A percentile compares a stretch with the other conserved stretches of the same genome.
phyloP scores from a whole-genome alignment of 106 monocot genomes.

The Hemerocallis citrina region DNA sequence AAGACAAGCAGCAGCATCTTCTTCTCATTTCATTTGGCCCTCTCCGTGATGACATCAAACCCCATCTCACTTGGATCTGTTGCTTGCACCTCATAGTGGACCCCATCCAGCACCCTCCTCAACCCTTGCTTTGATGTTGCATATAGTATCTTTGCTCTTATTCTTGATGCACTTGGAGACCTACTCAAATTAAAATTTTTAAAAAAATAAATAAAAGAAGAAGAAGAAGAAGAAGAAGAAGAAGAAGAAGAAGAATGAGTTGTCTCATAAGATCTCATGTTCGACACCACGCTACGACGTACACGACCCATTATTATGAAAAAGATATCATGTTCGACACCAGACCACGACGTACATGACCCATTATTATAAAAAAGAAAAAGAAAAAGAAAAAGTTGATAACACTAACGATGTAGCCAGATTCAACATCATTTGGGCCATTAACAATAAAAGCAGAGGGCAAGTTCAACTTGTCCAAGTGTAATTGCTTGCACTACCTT shows the following conservation, averaged over 20 bases:
- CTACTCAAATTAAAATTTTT: slow-evolving; percentile 10
- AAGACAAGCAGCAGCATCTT: no score
- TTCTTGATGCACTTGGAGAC: slow-evolving; percentile 67
- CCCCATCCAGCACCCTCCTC: slow-evolving; percentile 73
- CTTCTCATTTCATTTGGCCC: slow-evolving; percentile 27
- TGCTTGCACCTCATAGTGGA: slow-evolving; percentile 86
- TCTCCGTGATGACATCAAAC: slow-evolving; percentile 66
- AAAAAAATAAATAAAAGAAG: no score
- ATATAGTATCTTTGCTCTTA: slow-evolving; percentile 79
- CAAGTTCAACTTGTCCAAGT: not conserved
- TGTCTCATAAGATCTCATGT: not conserved
- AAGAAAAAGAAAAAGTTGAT: not conserved
- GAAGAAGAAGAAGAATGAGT: not conserved
- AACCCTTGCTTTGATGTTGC: slow-evolving; percentile 88
- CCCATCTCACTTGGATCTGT: slow-evolving; percentile 89
- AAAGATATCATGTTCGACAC: no score
- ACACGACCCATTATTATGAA: no score
- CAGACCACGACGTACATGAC: no score
- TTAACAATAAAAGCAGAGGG: not conserved
- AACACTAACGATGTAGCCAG: no score
- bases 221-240: not conserved
- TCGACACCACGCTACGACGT: no score
- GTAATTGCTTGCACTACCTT: not conserved
- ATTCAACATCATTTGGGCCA: slow-evolving; percentile 9
- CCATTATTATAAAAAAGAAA: no score